These are phyloP conservation scores for Phytophthora brassicae DNA, from an alignment of 352 stramenopile genomes.

Conservation along the genomic window DNA sequence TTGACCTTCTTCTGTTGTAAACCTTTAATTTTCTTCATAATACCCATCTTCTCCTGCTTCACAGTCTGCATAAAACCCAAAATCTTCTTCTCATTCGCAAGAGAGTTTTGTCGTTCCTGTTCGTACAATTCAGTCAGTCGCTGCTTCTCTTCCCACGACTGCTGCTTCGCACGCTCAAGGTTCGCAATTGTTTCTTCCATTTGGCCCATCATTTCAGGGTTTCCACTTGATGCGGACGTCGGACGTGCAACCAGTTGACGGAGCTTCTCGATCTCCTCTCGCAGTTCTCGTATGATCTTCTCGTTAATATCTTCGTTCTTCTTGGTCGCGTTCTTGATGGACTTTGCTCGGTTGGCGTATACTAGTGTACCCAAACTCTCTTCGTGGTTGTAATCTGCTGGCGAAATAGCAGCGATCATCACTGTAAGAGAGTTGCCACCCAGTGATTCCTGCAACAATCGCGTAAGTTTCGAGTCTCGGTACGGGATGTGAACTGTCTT, in stretches of 20 bases:
- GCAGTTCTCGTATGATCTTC: slow-evolving; percentile 89
- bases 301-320: slow-evolving; percentile 93
- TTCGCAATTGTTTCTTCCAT: slow-evolving; percentile 89
- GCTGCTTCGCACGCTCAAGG: slow-evolving; percentile 84
- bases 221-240: slow-evolving; percentile 34
- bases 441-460: slow-evolving; percentile 88
- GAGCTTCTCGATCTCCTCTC: slow-evolving; percentile 91
- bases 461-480: slow-evolving; percentile 90
- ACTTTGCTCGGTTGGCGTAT: slow-evolving; percentile 93
- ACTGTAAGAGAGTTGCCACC: slow-evolving; percentile 92
- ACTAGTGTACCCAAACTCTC: slow-evolving; percentile 93
- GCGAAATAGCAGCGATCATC: slow-evolving; percentile 94
- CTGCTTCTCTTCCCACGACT: slow-evolving; percentile 92
- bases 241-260: slow-evolving; percentile 80
- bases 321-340: slow-evolving; percentile 87
- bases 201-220: slow-evolving; percentile 59
- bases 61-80: slow-evolving; percentile 88
- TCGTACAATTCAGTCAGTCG: slow-evolving; percentile 82
- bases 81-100: slow-evolving; percentile 84
- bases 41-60: slow-evolving; percentile 91
- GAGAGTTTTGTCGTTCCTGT: slow-evolving; percentile 84
- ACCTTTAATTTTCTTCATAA: slow-evolving; percentile 88
- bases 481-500: slow-evolving; percentile 86
- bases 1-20: slow-evolving; percentile 83
- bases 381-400: slow-evolving; percentile 92